Conservation (phyloP, 2,329 filamentous ascomycete genomes). For the Alternaria brassicae region DNA sequence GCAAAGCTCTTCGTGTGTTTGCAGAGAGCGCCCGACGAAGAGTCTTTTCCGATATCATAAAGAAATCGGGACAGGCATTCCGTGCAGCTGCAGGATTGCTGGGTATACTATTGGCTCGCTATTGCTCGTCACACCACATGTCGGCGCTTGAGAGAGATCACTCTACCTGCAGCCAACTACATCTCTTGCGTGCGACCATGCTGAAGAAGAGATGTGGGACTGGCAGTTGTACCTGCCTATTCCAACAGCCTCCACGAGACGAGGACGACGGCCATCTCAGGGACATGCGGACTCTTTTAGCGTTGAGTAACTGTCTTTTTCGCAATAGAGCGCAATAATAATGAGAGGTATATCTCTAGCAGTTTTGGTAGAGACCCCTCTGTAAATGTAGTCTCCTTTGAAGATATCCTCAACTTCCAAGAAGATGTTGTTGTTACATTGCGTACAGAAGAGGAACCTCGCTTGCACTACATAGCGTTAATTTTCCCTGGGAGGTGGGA, state of each 20-base stretch:
- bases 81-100: conserved; percentile 1
- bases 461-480: not conserved
- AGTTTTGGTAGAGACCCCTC: not conserved
- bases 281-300: not conserved
- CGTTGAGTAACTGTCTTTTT: not conserved
- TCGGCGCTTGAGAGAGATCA: not conserved
- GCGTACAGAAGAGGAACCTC: not conserved
- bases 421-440: not conserved
- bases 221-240: not conserved
- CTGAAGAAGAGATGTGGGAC: not conserved
- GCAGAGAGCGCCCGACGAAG: not conserved
- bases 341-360: not conserved
- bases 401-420: not conserved
- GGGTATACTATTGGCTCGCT: conserved; percentile 2
- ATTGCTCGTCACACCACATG: not conserved
- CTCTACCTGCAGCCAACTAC: not conserved
- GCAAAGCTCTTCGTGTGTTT: not conserved
- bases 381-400: not conserved
- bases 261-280: not conserved
- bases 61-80: not conserved
- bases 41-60: not conserved
- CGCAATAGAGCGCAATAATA: not conserved
- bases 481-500: not conserved
- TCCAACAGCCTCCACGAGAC: not conserved
- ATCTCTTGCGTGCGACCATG: not conserved